Percentiles rank a stretch among this genome's conserved stretches.
Evolutionary conservation across 768 basidiomycete genomes (phyloP).

Genomic region (Tephrocybe sp.): DNA sequence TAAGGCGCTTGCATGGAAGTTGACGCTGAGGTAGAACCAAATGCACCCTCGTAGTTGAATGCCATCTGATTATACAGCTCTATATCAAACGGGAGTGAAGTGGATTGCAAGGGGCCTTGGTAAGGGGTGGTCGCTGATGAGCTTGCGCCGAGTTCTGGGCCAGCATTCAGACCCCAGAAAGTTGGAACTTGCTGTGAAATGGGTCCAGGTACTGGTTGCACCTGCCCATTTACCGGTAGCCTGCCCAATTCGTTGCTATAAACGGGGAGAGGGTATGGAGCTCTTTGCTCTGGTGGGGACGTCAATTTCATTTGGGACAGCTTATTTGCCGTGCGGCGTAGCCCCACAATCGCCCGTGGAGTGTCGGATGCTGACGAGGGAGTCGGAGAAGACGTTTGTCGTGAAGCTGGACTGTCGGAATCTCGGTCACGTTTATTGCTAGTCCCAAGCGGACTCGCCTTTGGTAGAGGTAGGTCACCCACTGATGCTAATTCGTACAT

Average conservation of each 20-base stretch:
- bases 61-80: constrained; percentile 27
- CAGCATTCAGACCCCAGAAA: constrained; percentile 2
- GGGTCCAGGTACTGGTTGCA: no score
- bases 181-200: not conserved
- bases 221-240: constrained; percentile 39
- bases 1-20: not conserved
- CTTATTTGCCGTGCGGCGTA: constrained; percentile 27
- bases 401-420: constrained; percentile 44
- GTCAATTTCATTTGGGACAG: not conserved
- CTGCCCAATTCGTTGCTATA: constrained; percentile 62
- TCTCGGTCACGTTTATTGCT: constrained; percentile 66
- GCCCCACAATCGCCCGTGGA: constrained; percentile 37
- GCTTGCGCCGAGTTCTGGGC: not conserved
- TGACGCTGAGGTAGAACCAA: not conserved
- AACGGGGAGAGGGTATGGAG: constrained; percentile 43
- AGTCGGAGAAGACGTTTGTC: constrained; percentile 10
- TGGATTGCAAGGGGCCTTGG: not conserved
- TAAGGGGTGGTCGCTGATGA: constrained; percentile 1
- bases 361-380: constrained; percentile 11
- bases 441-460: constrained; percentile 41
- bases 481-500: constrained; percentile 71
- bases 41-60: constrained; percentile 2
- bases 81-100: constrained; percentile 20
- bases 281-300: not conserved
- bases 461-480: constrained; percentile 69